These are phyloP conservation scores for Peterozyma toletana DNA, from an alignment of 805 yeast species.

Conservation along the genomic window DNA sequence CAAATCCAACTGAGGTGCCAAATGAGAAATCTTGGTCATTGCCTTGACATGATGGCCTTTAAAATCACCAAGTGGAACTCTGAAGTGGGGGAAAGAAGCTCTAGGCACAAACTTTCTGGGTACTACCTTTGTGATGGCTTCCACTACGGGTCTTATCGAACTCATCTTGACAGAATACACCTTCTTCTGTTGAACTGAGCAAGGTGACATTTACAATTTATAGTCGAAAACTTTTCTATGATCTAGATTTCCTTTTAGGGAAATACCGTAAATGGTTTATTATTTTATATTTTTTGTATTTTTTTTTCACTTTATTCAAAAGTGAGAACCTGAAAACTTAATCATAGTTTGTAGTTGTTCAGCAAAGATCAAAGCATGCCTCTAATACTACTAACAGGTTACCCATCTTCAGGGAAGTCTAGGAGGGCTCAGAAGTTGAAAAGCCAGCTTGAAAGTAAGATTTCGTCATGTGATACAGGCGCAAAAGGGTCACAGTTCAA, in stretches of 20 bases:
- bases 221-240: not conserved
- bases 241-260: no score
- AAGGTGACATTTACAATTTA: not conserved
- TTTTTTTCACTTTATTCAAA: not conserved
- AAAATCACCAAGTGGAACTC: conserved; percentile 66
- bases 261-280: not conserved
- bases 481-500: conserved; percentile 49
- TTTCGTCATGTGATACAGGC: conserved; percentile 28
- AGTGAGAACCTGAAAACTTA: no score
- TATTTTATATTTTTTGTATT: not conserved
- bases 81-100: conserved; percentile 62
- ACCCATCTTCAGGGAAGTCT: conserved; percentile 81
- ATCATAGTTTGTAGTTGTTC: no score
- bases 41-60: conserved; percentile 90
- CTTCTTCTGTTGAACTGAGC: not conserved
- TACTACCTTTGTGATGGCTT: not conserved
- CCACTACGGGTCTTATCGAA: not conserved
- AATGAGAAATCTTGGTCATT: conserved; percentile 51
- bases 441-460: conserved; percentile 36
- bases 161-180: not conserved
- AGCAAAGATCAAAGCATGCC: conserved; percentile 51
- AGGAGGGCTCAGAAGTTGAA: conserved; percentile 58
- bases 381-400: conserved; percentile 73
- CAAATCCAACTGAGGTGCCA: conserved; percentile 76
- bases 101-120: conserved; percentile 52